A percentile compares a stretch with the other conserved stretches of the same genome.
Conservation (phyloP, 2,329 filamentous ascomycete genomes). For the Claviceps purpurea region DNA sequence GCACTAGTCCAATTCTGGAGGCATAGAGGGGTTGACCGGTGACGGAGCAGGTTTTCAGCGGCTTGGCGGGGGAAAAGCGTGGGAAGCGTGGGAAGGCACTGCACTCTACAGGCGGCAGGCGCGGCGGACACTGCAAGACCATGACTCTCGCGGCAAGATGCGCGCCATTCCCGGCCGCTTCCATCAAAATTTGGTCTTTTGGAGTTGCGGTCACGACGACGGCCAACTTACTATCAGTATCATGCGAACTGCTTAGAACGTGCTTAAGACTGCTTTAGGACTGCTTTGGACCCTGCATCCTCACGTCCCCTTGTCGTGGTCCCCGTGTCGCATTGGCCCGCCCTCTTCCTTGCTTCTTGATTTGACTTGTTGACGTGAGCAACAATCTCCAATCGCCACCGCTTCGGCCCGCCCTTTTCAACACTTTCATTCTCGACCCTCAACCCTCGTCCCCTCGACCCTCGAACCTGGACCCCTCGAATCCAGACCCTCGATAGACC, state of each 20-base stretch:
- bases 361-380: not conserved
- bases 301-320: not conserved
- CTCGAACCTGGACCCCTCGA: not conserved
- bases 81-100: no score
- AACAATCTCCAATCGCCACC: slow-evolving; percentile 1
- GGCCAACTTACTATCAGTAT: no score
- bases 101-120: slow-evolving; percentile 1
- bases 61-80: no score
- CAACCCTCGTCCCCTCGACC: not conserved
- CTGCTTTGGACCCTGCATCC: not conserved
- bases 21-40: not conserved
- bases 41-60: no score
- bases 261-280: not conserved
- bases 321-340: not conserved
- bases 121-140: not conserved
- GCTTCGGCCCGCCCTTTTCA: slow-evolving; percentile 4
- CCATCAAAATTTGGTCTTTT: not conserved
- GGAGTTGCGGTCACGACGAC: not conserved
- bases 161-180: not conserved
- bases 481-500: not conserved
- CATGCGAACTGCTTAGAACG: not conserved
- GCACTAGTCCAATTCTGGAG: slow-evolving; percentile 16
- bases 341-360: not conserved
- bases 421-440: not conserved
- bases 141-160: not conserved